Percentiles rank a stretch among this genome's conserved stretches.
phyloP scores from a whole-genome alignment of 345 rosid genomes.

The Citrus sp. region DNA sequence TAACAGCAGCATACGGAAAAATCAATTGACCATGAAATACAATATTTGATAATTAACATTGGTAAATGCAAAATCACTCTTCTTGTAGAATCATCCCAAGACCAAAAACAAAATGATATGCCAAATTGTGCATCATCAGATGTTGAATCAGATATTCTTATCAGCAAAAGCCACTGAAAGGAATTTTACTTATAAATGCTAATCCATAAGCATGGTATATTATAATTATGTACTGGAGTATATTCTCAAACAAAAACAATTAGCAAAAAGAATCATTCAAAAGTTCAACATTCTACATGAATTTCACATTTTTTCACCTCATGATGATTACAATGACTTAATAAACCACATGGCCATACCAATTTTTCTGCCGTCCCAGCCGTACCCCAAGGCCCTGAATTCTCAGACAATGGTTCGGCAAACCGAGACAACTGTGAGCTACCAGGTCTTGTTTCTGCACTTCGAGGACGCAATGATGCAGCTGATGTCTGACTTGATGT shows the following conservation, averaged over 20 bases:
- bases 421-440: slow-evolving; percentile 98
- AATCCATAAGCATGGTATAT: background rate
- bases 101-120: background rate
- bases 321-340: background rate
- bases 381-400: slow-evolving; percentile 56
- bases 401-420: slow-evolving; percentile 76
- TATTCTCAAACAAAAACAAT: background rate
- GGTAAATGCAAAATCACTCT: background rate
- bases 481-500: slow-evolving; percentile 67
- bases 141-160: background rate
- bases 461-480: slow-evolving; percentile 76
- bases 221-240: background rate
- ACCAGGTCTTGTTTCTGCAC: slow-evolving; percentile 99
- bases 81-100: background rate
- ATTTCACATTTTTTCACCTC: background rate
- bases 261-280: background rate
- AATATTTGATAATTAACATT: background rate
- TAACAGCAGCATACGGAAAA: background rate
- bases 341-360: slow-evolving; percentile 42
- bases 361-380: slow-evolving; percentile 50
- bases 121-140: background rate
- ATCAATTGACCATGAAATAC: background rate
- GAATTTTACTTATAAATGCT: background rate
- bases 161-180: background rate
- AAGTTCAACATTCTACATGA: background rate